Evolutionary conservation across 2,329 filamentous ascomycete species (phyloP).

Genomic region (Fusarium brevicatenulatum): DNA sequence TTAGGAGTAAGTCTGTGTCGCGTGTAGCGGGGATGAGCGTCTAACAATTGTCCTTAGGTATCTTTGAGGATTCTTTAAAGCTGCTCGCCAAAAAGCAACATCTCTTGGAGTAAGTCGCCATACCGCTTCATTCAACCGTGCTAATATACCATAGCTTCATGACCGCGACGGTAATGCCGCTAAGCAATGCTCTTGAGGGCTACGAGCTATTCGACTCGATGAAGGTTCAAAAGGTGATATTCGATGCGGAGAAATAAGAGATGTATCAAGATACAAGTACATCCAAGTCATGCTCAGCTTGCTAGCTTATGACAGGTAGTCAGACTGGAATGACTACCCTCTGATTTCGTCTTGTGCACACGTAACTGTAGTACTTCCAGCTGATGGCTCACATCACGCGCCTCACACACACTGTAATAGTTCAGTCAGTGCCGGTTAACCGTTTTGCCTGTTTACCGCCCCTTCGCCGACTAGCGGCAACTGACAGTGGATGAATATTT

Average conservation of each 20-base stretch:
- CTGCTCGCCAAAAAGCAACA: constrained; percentile 29
- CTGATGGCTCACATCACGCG: no score
- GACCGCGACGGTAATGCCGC: constrained; percentile 75
- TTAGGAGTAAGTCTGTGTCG: constrained; percentile 52
- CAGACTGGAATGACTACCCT: no score
- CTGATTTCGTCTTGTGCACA: no score
- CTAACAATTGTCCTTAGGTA: constrained; percentile 48
- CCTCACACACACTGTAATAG: no score
- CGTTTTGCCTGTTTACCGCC: no score
- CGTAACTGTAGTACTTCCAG: no score
- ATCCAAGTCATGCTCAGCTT: no score
- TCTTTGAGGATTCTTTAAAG: constrained; percentile 14
- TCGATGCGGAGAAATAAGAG: constrained; percentile 49
- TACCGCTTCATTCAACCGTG: rapidly evolving
- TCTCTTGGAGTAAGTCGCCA: constrained; percentile 7
- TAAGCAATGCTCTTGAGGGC: constrained; percentile 69
- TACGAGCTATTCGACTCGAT: constrained; percentile 75
- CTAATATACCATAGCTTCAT: constrained; percentile 59
- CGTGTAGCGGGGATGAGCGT: rapidly evolving
- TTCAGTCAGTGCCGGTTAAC: no score
- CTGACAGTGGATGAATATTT: no score
- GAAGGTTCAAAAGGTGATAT: constrained; percentile 77
- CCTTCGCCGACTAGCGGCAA: no score
- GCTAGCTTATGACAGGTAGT: no score
- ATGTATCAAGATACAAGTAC: no score